Evolutionary conservation across 768 basidiomycete species (phyloP), one percentile per base, ranked within the genome.

Genomic region (Tulasnella sp.): DNA sequence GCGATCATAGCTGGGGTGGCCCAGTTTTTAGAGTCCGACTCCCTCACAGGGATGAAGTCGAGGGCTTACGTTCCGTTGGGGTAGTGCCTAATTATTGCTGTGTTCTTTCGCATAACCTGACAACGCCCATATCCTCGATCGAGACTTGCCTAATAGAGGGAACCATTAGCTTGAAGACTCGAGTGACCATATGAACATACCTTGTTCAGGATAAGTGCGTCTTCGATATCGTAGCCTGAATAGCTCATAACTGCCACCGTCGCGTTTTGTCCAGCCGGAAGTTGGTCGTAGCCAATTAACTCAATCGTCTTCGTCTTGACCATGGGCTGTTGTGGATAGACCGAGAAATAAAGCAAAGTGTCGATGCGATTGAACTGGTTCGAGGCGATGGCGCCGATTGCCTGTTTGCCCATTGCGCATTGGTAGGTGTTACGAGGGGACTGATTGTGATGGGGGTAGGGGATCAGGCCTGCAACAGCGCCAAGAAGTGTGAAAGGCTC

Each of bases 391-490:
- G 97, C 97, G 31, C 98, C 98, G 81, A 99, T 99, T 2, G 98
- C 97, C 88, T 99, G 98, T 87, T 99, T 99, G 77, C 98, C 97
- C 97, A 99, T 99, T 78, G 97, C 97, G 84, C 97, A 99, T 87
- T 99, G 97, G 85, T 99, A 99, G 14, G 98, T 99, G 84, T 99
- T 99, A 77, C 98, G 93, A 3, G 98, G 98, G 6, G 98, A 99
- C 84, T 99, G 98, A 84, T 99, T 99, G 85, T 99, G 98, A 84
- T 99, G 98, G 1, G 98, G 98, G 84, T 99, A 99, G 18, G 98
- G 98, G 83, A 99, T 99, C 38, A 99, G 90, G 71, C 98, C 98
- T 5, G 98, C 98, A 73, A 99, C 98, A 48, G 96, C 98, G 19
- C 98, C 98, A 18, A 99, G 91, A 80, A 99, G 88, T 2, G 98